Evolutionary conservation across 2,329 filamentous ascomycete species (phyloP), one percentile per base, ranked within the genome.

Genomic region (Pseudogymnoascus sp.): DNA sequence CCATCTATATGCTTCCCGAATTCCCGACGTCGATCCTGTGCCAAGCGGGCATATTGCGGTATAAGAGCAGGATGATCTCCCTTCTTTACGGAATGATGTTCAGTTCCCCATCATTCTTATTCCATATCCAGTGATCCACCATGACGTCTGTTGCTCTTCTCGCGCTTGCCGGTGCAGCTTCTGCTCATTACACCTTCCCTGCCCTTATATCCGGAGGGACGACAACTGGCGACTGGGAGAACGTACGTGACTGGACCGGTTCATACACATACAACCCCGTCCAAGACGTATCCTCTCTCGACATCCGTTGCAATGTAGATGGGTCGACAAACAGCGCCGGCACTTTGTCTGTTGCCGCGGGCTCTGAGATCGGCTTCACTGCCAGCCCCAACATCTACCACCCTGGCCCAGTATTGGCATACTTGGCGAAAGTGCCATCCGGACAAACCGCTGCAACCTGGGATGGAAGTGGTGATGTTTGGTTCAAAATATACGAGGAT

Each of bases 221-320:
- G 12, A 67, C 65, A 6, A 66, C 66, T 2, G 31, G 64, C 4
- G 65, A 64, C 4, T 71, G 70, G 69, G 41, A 68, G 61, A 64
- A 68, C 28, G 70, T 71, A 2, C 67, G 69, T 41, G 66, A 71
- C 62, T 70, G 68, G 69, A 69, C 69, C 1, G 66, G 64, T 35
- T 71, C 67, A n/a, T 65, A 70, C 35, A 66, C 69, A 12, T 68
- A 68, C 63, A 35, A 64, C 33, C 66, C 67, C 53, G 65, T 68
- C 65, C 67, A 70, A 43, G 66, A 65, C 10, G 72, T 78, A 24
- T 70, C 75, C 8, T 70, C 71, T 22, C 72, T 74, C 63, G 75
- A 77, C 63, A 75, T 78, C 65, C 75, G 76, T 64, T 77, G 77
- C 50, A 71, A 73, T 62, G 73, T 74, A 43, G 69, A 75, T 59